phyloP scores from a whole-genome alignment of 495 filamentous ascomycete species.

The Platismatia glauca region DNA sequence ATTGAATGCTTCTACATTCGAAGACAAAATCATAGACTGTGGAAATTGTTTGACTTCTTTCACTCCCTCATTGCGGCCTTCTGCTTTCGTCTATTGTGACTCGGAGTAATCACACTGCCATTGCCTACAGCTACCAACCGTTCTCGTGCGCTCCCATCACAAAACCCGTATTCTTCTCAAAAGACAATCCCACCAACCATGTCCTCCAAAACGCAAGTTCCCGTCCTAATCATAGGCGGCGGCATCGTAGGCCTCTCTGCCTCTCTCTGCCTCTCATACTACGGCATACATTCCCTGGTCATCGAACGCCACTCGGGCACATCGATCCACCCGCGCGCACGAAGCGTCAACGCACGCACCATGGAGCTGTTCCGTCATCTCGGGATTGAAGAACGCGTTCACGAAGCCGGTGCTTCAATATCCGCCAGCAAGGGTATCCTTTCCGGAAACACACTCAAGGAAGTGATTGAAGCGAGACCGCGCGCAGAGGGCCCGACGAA shows the following conservation, averaged over 20 bases:
- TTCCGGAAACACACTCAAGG: slow-evolving; percentile 26
- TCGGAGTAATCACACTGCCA: no score
- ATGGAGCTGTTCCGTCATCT: slow-evolving; percentile 37
- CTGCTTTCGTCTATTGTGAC: no score
- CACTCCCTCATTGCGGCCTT: no score
- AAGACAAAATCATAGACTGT: no score
- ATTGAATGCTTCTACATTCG: no score
- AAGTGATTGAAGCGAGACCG: slow-evolving; percentile 26
- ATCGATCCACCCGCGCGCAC: slow-evolving; percentile 31
- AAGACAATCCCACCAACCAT: not conserved
- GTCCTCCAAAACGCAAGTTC: slow-evolving; percentile 13
- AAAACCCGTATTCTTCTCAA: not conserved
- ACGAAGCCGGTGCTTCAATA: not conserved
- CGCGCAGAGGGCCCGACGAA: slow-evolving; percentile 12
- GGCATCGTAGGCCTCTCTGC: slow-evolving; percentile 37
- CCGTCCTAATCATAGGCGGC: slow-evolving; percentile 35
- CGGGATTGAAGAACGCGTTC: not conserved
- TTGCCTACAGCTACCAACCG: no score
- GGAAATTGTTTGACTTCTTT: no score
- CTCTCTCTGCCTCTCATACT: slow-evolving; percentile 33
- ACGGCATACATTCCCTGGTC: slow-evolving; percentile 31
- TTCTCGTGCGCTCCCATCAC: not conserved
- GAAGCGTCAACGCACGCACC: slow-evolving; percentile 36
- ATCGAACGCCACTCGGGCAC: slow-evolving; percentile 29
- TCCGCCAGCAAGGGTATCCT: slow-evolving; percentile 22